These are phyloP conservation scores for Fusarium sp. DNA, from an alignment of 2,329 filamentous ascomycete genomes.

Conservation along the genomic window DNA sequence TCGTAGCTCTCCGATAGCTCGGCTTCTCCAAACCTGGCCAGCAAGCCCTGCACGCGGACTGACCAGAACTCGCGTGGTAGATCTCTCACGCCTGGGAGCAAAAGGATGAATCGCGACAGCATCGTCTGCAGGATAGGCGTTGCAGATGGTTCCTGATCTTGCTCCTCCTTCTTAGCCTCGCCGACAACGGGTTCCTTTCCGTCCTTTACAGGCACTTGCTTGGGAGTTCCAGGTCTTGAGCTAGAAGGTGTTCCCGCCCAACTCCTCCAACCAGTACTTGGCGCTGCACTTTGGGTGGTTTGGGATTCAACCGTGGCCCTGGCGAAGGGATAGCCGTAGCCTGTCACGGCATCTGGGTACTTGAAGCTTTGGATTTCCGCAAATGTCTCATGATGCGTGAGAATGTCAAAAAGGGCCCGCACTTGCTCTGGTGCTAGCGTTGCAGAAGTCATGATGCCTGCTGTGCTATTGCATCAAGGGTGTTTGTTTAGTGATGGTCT, in stretches of 20 bases:
- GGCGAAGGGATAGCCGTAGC: constrained; percentile 76
- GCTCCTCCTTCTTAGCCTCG: constrained; percentile 36
- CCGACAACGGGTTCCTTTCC: constrained; percentile 2
- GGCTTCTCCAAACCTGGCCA: constrained; percentile 70
- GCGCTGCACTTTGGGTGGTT: constrained; percentile 13
- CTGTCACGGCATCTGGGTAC: constrained; percentile 66
- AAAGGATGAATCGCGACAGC: constrained; percentile 70
- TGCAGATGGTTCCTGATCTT: constrained; percentile 52
- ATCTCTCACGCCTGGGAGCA: constrained; percentile 71
- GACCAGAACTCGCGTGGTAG: constrained; percentile 73
- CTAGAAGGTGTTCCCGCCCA: constrained; percentile 38
- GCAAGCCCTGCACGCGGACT: constrained; percentile 65
- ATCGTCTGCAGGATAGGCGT: constrained; percentile 75
- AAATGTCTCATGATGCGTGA: constrained; percentile 68
- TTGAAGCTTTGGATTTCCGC: constrained; percentile 78
- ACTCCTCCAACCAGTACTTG: constrained; percentile 31
- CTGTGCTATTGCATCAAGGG: constrained; percentile 24
- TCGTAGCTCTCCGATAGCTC: constrained; percentile 84
- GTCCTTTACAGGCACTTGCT: constrained; percentile 34
- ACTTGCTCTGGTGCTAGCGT: constrained; percentile 54
- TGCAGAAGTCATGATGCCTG: constrained; percentile 36
- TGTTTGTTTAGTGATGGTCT: too few species aligned
- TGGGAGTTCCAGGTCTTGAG: constrained; percentile 43
- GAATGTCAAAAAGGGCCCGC: constrained; percentile 66
- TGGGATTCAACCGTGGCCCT: constrained; percentile 29